Evolutionary conservation across 305 asterid species (phyloP), one percentile per base, ranked within the genome.

Genomic region (Striga hermonthica): DNA sequence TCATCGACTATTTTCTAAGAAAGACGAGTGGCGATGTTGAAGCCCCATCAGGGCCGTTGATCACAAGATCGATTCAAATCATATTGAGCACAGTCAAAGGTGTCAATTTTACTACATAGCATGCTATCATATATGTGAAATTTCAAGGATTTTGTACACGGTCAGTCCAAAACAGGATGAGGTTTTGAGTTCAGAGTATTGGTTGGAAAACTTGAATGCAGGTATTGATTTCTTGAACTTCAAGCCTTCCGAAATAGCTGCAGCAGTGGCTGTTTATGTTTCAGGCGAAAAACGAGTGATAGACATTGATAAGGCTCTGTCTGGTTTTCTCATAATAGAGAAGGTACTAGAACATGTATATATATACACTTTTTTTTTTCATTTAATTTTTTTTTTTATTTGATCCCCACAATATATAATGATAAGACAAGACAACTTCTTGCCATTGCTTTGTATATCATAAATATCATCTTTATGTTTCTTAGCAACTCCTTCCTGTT

Each of bases 191-290:
- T 55, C 61, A 72, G 57, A 60, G 35, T 44, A 6, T 50, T 69
- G 64, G 74, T 74, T 69, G 78, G 77, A 79, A 72, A 72, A 80
- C 78, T 73, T 82, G 79, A 80, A 81, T 79, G 90, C 83, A 86
- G 92, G 85, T 72, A 79, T 84, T 69, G 95, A 84, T 72, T 87
- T 85, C 89, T 83, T 90, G 90, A 90, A 88, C 66, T 90, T 82
- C 85, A 86, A 72, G 84, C 82, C 95, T 5, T 86, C 87, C 73
- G 95, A 90, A 75, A 70, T 84, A 68, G 95, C 85, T 55, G 90
- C 92, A 75, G 92, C 95, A 15, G 86, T 83, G 74, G 90, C 92
- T 62, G 47, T 81, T 64, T 74, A 64, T 63, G 90, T 84, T 52
- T 78, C 78, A 22, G 70, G 70, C 14, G 87, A 81, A 71, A 78